A percentile compares a stretch with the other conserved stretches of the same genome.
Conservation (phyloP, 164 flowering plant genomes). For the Annona squamosa region DNA sequence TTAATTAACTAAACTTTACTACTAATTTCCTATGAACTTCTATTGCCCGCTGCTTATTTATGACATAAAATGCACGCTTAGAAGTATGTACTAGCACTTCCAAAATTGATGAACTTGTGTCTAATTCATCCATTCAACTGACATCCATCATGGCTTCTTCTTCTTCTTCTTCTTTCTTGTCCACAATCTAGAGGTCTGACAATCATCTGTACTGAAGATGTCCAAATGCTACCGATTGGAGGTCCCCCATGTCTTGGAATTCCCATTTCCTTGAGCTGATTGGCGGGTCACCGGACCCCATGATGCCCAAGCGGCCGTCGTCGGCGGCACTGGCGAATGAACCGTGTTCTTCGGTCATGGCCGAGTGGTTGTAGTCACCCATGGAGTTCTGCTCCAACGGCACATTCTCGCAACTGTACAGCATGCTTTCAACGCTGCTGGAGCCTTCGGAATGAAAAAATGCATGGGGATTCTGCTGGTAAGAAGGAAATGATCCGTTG, state of each 20-base stretch:
- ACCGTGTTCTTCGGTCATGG: slow-evolving; percentile 25
- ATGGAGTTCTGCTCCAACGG: slow-evolving; percentile 16
- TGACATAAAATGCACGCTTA: slow-evolving; percentile 17
- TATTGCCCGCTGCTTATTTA: slow-evolving; percentile 20
- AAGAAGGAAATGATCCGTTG: slow-evolving; percentile 21
- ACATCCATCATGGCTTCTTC: slow-evolving; percentile 4
- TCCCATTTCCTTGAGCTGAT: slow-evolving; percentile 40
- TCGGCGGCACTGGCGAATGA: slow-evolving; percentile 20
- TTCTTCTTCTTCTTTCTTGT: background rate
- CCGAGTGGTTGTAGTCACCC: slow-evolving; percentile 24
- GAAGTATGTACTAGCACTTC: slow-evolving; percentile 18
- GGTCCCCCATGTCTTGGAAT: slow-evolving; percentile 52
- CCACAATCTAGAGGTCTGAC: slow-evolving; percentile 9
- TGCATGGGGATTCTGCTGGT: slow-evolving; percentile 37
- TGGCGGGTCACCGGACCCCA: slow-evolving; percentile 47
- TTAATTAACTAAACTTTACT: too few relatives aligned
- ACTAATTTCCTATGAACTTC: background rate
- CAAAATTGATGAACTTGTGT: slow-evolving; percentile 19
- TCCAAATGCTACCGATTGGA: slow-evolving; percentile 55
- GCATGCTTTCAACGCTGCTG: background rate
- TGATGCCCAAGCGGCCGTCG: slow-evolving; percentile 27
- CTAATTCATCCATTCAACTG: background rate
- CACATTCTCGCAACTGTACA: slow-evolving; percentile 18
- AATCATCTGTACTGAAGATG: slow-evolving; percentile 37
- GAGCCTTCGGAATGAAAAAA: slow-evolving; percentile 35